Evolutionary conservation across 768 basidiomycete genomes (phyloP), one percentile per base, ranked within the genome.

Genomic region (Pleurotus platypus): DNA sequence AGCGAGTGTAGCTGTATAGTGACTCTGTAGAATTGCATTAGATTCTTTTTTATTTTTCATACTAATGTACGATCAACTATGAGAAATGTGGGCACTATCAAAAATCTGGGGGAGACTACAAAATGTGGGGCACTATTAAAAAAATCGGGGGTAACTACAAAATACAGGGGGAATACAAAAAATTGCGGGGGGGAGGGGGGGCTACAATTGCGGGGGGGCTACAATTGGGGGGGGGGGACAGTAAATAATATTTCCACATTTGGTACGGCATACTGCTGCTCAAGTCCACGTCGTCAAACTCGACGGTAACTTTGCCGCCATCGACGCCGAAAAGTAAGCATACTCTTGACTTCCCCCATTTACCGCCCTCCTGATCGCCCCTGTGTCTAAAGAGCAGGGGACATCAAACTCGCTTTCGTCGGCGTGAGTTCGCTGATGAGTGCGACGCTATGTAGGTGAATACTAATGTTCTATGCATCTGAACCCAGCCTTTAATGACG

Each of bases 281-380:
- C 61, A 64, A 22, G 73, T 75, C 22, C 66, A 70, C 35, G 71
- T 67, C 2, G 61, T 78, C n/a, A 62, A 58, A 16, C 62, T 73
- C 15, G 71, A 71, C 57, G 69, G 65, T 15, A 62, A 73, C 61
- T 78, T 70, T 60, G 59, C 55, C 51, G 65, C 64, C 13, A 60
- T 66, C 8, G 62, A 68, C 56, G 49, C 64, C 12, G 43, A 58
- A 8, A 45, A 54, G 62, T 63, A 38, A 40, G 64, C 11, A 26
- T 26, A 26, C 22, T n/a, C 20, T 47, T 16, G 39, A 42, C 39
- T 42, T 1, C 12, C 15, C 22, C 11, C 11, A 15, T 12, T 1
- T 47, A 22, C 12, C 15, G n/a, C 22, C n/a, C 20, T 22, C 20
- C 8, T 9, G 13, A n/a, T 50, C 12, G 18, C 16, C 13, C 7